phyloP scores from a whole-genome alignment of 768 basidiomycete species.

The Leucosporidium creatinivorum region DNA sequence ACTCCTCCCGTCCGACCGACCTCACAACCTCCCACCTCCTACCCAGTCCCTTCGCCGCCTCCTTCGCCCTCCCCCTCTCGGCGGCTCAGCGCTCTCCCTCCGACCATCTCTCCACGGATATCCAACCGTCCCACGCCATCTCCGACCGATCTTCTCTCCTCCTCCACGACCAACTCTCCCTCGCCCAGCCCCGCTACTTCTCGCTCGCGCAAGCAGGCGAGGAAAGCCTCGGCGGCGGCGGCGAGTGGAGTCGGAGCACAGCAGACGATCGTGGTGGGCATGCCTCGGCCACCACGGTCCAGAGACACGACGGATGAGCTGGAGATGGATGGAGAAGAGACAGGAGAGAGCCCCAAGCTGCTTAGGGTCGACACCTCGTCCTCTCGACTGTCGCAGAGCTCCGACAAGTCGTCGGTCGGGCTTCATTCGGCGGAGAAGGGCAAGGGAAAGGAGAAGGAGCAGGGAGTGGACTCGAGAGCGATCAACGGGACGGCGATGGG shows the following conservation, averaged over 20 bases:
- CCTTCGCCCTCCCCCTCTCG: not conserved
- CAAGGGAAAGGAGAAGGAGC: not conserved
- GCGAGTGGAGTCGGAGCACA: not conserved
- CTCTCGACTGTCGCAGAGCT: not conserved
- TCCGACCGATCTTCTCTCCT: not conserved
- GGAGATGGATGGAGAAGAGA: not conserved
- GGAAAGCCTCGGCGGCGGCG: not conserved
- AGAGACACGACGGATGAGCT: not conserved
- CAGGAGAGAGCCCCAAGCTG: too few species aligned
- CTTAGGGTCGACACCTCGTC: too few species aligned
- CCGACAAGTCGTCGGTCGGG: not conserved
- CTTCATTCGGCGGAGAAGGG: not conserved
- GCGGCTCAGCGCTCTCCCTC: not conserved
- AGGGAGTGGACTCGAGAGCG: not conserved
- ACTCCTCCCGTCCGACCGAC: slow-evolving; percentile 3
- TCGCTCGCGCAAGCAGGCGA: not conserved
- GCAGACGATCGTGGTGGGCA: not conserved
- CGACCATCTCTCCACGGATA: not conserved
- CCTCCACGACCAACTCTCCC: not conserved
- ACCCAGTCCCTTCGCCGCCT: not conserved
- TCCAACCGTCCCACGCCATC: not conserved
- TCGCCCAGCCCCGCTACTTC: not conserved
- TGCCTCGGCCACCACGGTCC: not conserved
- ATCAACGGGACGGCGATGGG: not conserved
- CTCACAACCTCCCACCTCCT: not conserved